Evolutionary conservation across 164 flowering plant genomes (phyloP), one percentile per base, ranked within the genome.

Genomic region (Santalum album): DNA sequence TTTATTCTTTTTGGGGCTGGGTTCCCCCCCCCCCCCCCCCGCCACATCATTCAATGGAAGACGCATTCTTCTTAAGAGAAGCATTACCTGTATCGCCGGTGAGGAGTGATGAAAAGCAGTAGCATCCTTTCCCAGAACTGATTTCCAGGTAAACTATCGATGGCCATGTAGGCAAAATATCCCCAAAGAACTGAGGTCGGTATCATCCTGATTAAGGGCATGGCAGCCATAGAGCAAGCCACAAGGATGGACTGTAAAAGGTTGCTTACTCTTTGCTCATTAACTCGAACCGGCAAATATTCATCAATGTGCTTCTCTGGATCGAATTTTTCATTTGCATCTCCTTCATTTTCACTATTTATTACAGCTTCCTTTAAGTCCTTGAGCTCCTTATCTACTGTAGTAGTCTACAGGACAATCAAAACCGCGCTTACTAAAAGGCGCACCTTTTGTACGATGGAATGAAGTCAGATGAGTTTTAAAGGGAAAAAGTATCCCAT

Each of bases 71-170:
- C n/a, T n/a, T n/a, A n/a, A n/a, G n/a, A n/a, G n/a, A n/a, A n/a
- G n/a, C n/a, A n/a, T 70, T 75, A 83, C 95, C 77, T 86, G 76
- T 65, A 75, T 5, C 79, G 75, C 21, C 86, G 74, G 6, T 64
- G 7, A 3, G 83, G 83, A 42, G 84, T 62, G 22, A 84, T 56
- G 61, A 86, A 83, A 11, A 86, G 79, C 49, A 86, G 69, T 51
- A 76, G 59, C 12, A 78, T 56, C 58, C 95, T 75, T 66, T 83
- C 90, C 82, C 82, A 83, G 64, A 86, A 86, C 63, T 86, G 95
- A 65, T 80, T 86, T 25, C 95, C 95, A 5, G 90, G 90, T 17
- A 86, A 81, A 40, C 88, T 86, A 58, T 86, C 95, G 22, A 86
- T 72, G 48, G 90, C 82, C 95, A 87, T 84, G 69, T 77, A 87